Percentiles rank a stretch among this genome's conserved stretches.
Evolutionary conservation across 2,329 filamentous ascomycete genomes (phyloP).

Genomic region (Chaetothyriales sp.): DNA sequence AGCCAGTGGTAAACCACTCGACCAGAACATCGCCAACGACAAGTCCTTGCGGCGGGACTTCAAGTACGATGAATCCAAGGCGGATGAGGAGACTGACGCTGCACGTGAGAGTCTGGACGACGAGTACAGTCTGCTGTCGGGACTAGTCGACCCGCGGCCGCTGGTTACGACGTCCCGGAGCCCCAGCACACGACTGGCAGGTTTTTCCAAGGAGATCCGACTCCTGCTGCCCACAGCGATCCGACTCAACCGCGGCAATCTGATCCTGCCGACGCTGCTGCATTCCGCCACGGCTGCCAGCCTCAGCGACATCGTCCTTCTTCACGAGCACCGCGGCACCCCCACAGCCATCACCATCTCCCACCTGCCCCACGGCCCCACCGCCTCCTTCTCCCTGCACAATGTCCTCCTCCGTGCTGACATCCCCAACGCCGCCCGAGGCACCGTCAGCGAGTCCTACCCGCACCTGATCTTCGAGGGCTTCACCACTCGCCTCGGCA

Average conservation of each 20-base stretch:
- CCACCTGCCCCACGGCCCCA: constrained; percentile 79
- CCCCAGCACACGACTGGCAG: constrained; percentile 67
- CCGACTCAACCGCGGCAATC: constrained; percentile 77
- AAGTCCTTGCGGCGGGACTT: constrained; percentile 70
- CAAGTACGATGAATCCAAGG: constrained; percentile 72
- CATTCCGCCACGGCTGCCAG: constrained; percentile 64
- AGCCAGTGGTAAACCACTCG: constrained; percentile 74
- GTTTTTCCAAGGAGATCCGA: constrained; percentile 85
- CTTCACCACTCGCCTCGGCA: constrained; percentile 66
- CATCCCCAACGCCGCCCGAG: constrained; percentile 72
- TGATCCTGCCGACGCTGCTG: constrained; percentile 74
- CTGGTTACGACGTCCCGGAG: constrained; percentile 84
- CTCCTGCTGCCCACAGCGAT: constrained; percentile 72
- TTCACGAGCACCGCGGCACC: constrained; percentile 85
- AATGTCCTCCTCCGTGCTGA: constrained; percentile 89
- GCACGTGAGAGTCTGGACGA: constrained; percentile 74
- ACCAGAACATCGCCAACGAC: constrained; percentile 72
- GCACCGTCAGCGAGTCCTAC: constrained; percentile 82
- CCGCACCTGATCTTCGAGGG: constrained; percentile 93
- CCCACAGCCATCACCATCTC: constrained; percentile 79
- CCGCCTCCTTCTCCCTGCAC: constrained; percentile 72
- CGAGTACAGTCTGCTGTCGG: constrained; percentile 82
- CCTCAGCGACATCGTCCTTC: constrained; percentile 67
- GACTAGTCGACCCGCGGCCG: constrained; percentile 74
- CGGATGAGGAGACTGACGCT: constrained; percentile 68